These are phyloP conservation scores for Laburnicola sp. DNA, from an alignment of 2,329 filamentous ascomycete genomes.

Conservation along the genomic window DNA sequence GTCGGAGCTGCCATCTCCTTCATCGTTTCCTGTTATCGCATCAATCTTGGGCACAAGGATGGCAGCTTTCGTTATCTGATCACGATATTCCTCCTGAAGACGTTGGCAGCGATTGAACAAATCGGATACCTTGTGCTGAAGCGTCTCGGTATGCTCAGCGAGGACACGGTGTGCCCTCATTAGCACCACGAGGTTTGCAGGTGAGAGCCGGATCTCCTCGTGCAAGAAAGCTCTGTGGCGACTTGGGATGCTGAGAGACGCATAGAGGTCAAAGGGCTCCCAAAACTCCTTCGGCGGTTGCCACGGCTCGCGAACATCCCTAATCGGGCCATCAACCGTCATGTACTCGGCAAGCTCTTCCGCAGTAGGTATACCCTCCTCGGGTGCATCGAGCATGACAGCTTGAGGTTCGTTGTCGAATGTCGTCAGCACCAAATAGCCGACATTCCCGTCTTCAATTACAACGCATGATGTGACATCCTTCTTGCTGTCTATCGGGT, in stretches of 20 bases:
- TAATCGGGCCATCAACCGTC: constrained; percentile 18
- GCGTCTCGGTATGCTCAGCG: constrained; percentile 67
- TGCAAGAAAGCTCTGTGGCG: constrained; percentile 64
- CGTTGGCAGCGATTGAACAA: constrained; percentile 72
- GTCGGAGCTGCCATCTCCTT: constrained; percentile 51
- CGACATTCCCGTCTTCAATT: constrained; percentile 60
- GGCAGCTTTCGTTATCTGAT: constrained; percentile 68
- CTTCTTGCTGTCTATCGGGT: constrained; percentile 24
- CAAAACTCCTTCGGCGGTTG: constrained; percentile 65
- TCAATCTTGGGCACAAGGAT: constrained; percentile 70
- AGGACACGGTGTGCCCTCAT: constrained; percentile 73
- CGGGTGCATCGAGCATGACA: constrained; percentile 56
- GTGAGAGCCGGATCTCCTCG: constrained; percentile 70
- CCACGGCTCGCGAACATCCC: constrained; percentile 67
- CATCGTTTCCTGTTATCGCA: constrained; percentile 63
- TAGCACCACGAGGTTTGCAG: constrained; percentile 70
- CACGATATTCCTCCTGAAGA: constrained; percentile 67
- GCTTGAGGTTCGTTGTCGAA: constrained; percentile 54
- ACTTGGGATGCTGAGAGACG: constrained; percentile 61
- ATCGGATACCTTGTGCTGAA: constrained; percentile 71
- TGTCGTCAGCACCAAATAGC: constrained; percentile 60
- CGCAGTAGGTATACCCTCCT: constrained; percentile 32
- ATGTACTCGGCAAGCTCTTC: constrained; percentile 34
- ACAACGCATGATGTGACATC: constrained; percentile 55
- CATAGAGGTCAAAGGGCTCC: constrained; percentile 59